These are phyloP conservation scores for Serendipita sp. DNA, from an alignment of 768 basidiomycete genomes.

Conservation along the genomic window DNA sequence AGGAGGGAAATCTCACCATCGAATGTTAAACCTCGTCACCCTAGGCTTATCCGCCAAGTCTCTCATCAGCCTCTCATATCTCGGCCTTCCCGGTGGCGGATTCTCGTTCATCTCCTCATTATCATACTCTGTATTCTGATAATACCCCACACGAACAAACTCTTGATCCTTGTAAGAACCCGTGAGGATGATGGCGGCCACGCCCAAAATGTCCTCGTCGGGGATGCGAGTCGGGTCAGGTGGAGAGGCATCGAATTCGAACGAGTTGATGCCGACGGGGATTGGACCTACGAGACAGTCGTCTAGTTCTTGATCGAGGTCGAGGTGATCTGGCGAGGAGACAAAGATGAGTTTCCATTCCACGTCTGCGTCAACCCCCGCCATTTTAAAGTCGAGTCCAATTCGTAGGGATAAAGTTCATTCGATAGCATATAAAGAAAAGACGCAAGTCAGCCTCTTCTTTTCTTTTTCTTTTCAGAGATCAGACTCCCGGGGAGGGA, in stretches of 20 bases:
- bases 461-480: neutral
- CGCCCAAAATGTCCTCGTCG: constrained; percentile 79
- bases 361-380: constrained; percentile 41
- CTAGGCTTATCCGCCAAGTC: constrained; percentile 84
- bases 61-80: constrained; percentile 66
- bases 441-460: too few relatives aligned
- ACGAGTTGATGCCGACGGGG: constrained; percentile 90
- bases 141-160: constrained; percentile 98
- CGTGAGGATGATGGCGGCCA: constrained; percentile 92
- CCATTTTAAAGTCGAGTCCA: too few relatives aligned
- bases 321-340: constrained; percentile 78
- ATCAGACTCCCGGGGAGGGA: neutral
- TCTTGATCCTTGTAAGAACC: constrained; percentile 94
- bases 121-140: constrained; percentile 98
- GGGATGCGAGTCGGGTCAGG: constrained; percentile 79
- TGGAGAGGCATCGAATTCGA: constrained; percentile 83
- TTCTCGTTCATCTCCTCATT: constrained; percentile 77
- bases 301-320: constrained; percentile 93
- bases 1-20: constrained; percentile 17
- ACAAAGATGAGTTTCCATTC: constrained; percentile 98
- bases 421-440: too few relatives aligned
- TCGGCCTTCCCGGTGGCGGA: constrained; percentile 43
- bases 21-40: constrained; percentile 54
- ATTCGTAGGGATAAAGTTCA: too few relatives aligned
- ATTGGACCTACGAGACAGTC: constrained; percentile 96